These are phyloP conservation scores for Neoconidiobolus thromboides DNA, from an alignment of 371 early-diverging fungal species.

Conservation along the genomic window DNA sequence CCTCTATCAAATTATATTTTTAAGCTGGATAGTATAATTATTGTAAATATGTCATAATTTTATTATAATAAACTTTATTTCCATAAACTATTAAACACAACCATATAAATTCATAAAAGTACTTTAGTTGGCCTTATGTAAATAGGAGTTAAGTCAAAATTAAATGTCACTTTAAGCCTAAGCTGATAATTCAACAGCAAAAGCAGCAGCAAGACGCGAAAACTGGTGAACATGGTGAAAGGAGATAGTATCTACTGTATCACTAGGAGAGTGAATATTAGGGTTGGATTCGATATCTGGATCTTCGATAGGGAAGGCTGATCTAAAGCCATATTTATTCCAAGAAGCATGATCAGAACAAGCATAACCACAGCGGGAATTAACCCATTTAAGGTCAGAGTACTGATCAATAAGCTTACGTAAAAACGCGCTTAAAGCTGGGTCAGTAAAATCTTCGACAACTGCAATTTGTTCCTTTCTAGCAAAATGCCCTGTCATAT, in stretches of 20 bases:
- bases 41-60: no score
- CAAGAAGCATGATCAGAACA: conserved; percentile 81
- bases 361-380: conserved; percentile 12
- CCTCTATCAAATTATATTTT: no score
- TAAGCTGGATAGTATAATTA: no score
- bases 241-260: conserved; percentile 44
- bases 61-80: no score
- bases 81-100: no score
- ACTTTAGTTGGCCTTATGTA: no score
- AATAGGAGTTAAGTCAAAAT: no score
- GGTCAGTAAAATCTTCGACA: conserved; percentile 63
- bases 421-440: conserved; percentile 35
- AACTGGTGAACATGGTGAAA: conserved; percentile 49
- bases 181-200: conserved; percentile 5
- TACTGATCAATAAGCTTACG: conserved; percentile 8
- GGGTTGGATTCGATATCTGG: conserved; percentile 13
- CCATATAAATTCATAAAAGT: no score
- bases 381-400: conserved; percentile 1
- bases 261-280: conserved; percentile 52
- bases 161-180: neutral
- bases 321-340: conserved; percentile 62
- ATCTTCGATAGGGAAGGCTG: conserved; percentile 68
- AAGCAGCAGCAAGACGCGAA: neutral
- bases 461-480: conserved; percentile 55
- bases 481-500: conserved; percentile 64